Evolutionary conservation across 106 monocot species (phyloP).

Genomic region (Acanthochlamys bracteata): DNA sequence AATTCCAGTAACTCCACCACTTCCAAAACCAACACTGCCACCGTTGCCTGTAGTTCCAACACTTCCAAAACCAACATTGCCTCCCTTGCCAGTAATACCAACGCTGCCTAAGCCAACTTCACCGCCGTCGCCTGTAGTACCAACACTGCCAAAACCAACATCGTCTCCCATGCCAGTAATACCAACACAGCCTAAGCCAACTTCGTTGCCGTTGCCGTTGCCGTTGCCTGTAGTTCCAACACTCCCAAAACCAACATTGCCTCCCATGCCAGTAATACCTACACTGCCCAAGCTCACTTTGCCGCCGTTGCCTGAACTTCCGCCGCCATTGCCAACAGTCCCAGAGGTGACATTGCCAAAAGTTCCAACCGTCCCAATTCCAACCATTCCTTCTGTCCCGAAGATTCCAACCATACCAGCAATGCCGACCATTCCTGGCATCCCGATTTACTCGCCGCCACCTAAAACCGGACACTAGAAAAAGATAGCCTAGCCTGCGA

Average conservation of each 20-base stretch:
- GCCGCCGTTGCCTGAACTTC: neutral
- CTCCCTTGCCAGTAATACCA: neutral
- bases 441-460: constrained; percentile 1
- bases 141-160: too few species aligned
- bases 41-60: too few species aligned
- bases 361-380: neutral
- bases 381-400: neutral
- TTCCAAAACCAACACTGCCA: too few species aligned
- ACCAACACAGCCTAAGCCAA: too few species aligned
- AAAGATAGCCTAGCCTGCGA: too few species aligned
- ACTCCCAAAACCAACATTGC: neutral
- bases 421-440: neutral
- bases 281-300: neutral
- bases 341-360: constrained; percentile 1
- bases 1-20: too few species aligned
- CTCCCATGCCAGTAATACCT: neutral
- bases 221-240: too few species aligned
- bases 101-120: neutral
- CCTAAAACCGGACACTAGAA: neutral
- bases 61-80: neutral
- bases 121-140: neutral
- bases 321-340: constrained; percentile 3
- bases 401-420: neutral
- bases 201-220: neutral
- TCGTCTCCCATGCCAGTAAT: constrained; percentile 4